Conservation (phyloP, 2,329 filamentous ascomycete species). For the Sclerotiophoma versabilis region DNA sequence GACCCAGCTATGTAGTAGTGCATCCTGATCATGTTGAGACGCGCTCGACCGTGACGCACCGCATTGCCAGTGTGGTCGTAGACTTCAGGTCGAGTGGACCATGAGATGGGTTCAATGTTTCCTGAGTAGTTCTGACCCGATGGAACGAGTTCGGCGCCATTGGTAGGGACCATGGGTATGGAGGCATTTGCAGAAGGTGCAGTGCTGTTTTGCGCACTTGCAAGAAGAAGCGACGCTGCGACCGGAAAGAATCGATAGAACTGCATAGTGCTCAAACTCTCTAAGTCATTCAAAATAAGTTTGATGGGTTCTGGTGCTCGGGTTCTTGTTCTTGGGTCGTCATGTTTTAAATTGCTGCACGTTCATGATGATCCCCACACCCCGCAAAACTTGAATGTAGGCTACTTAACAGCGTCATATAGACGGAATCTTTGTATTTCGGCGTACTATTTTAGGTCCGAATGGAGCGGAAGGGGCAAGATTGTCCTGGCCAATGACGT, state of each 20-base stretch:
- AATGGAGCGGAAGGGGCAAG: background rate
- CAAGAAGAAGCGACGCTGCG: background rate
- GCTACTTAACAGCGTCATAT: conserved; percentile 4
- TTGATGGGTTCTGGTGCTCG: background rate
- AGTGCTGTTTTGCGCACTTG: conserved; percentile 4
- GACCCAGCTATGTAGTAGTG: conserved; percentile 18
- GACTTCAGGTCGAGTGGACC: conserved; percentile 17
- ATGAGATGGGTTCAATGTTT: conserved; percentile 15
- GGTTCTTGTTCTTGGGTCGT: background rate
- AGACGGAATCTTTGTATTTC: background rate
- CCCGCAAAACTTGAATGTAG: background rate
- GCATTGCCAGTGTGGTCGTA: conserved; percentile 19
- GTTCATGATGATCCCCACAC: conserved; percentile 4
- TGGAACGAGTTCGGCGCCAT: conserved; percentile 12
- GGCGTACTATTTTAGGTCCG: conserved; percentile 7
- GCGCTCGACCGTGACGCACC: conserved; percentile 17
- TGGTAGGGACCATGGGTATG: conserved; percentile 8
- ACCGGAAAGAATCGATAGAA: background rate
- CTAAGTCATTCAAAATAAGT: background rate
- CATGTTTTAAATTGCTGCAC: conserved; percentile 1
- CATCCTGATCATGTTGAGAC: conserved; percentile 19
- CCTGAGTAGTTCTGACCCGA: conserved; percentile 15
- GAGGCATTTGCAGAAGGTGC: conserved; percentile 3
- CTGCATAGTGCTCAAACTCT: background rate
- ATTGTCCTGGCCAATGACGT: conserved; percentile 7